Evolutionary conservation across 495 filamentous ascomycete genomes (phyloP).

Genomic region (Neurospora tetraspora): DNA sequence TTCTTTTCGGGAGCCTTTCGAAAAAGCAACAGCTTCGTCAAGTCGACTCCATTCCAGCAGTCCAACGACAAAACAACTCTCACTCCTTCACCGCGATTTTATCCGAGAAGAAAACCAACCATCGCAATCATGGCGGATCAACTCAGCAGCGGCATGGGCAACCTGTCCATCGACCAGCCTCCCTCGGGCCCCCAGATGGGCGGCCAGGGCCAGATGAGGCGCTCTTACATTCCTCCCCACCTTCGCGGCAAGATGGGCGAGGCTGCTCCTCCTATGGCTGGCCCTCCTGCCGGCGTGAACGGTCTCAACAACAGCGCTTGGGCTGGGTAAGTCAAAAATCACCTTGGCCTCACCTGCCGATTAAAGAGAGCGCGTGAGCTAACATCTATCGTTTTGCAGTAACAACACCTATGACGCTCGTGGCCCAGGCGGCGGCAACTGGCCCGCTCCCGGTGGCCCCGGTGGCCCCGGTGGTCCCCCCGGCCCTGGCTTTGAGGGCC

Average conservation of each 20-base stretch:
- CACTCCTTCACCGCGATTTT: conserved; percentile 3
- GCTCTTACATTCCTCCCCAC: conserved; percentile 94
- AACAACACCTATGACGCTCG: conserved; percentile 37
- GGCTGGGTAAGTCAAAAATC: conserved; percentile 43
- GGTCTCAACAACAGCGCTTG: conserved; percentile 53
- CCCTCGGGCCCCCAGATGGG: conserved; percentile 53
- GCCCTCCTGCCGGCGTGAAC: conserved; percentile 26
- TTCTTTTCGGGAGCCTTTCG: conserved; percentile 31
- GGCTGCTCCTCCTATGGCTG: conserved; percentile 21
- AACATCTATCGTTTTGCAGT: conserved; percentile 14
- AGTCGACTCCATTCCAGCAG: neutral
- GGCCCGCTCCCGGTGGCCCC: conserved; percentile 18
- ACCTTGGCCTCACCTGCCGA: neutral
- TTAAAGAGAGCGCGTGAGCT: conserved; percentile 2
- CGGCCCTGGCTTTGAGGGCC: conserved; percentile 16
- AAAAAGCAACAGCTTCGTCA: conserved; percentile 5
- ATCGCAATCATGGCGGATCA: conserved; percentile 75
- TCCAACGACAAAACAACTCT: conserved; percentile 7
- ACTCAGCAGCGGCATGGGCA: conserved; percentile 85
- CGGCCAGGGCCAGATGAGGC: conserved; percentile 37
- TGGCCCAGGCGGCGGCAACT: conserved; percentile 7
- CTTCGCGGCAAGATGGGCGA: conserved; percentile 55
- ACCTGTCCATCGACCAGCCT: conserved; percentile 54
- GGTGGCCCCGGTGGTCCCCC: conserved; percentile 13
- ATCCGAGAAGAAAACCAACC: conserved; percentile 1